Evolutionary conservation across 2,329 filamentous ascomycete species (phyloP), one percentile per base, ranked within the genome.

Genomic region (Zymoseptoria passerinii): DNA sequence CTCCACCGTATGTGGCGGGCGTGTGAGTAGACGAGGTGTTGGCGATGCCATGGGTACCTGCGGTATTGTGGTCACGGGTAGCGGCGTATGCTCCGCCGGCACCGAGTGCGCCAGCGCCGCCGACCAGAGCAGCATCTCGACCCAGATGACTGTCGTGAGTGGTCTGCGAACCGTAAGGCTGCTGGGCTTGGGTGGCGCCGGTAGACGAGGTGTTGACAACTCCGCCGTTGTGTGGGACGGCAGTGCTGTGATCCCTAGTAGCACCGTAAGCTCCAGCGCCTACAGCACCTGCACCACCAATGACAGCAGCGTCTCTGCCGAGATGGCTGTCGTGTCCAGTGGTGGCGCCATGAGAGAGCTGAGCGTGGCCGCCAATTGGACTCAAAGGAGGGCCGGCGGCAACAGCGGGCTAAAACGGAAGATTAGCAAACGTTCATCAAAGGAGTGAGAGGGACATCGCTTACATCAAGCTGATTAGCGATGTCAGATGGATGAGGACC

Each of bases 301-400:
- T 70, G 1, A 71, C 23, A 10, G 68, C 69, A n/a, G 68, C 67
- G 55, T 74, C 67, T n/a, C 68, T 66, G 28, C 68, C 69, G 48
- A 70, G 64, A 53, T 71, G 70, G 44, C 35, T 44, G 35, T 44
- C 35, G 35, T 69, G 66, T 16, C 66, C 60, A 6, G 53, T 49
- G 13, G 20, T 29, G 29, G 53, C 28, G 16, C 35, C 35, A 13
- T 44, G 35, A n/a, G 35, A 44, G 2, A 16, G 35, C 35, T n/a
- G 35, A 2, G 35, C 13, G 35, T 44, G 35, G n/a, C 35, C 35
- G 13, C 35, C 13, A 44, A 44, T 44, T 44, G 35, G 35, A 13
- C 35, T 44, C 35, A 44, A 44, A 44, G 35, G 35, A 44, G 35
- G 35, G n/a, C 35, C 35, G 4, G 35, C 35, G 5, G 35, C 35